phyloP scores from a whole-genome alignment of 2,329 filamentous ascomycete species.

The Zymoseptoria tritici region DNA sequence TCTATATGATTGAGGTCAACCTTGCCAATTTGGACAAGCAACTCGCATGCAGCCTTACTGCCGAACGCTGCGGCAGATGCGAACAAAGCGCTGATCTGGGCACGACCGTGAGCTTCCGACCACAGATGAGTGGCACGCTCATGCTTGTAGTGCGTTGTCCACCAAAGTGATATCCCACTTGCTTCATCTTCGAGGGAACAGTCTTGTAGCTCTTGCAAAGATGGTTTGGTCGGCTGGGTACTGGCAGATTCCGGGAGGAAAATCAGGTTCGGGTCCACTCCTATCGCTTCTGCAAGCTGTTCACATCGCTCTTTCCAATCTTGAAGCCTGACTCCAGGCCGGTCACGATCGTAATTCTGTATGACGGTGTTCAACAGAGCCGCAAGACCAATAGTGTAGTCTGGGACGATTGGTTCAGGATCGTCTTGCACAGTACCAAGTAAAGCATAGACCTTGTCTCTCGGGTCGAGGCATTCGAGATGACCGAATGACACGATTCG shows the following conservation, averaged over 20 bases:
- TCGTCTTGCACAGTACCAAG: neutral
- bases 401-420: neutral
- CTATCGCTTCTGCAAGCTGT: neutral
- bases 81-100: too few relatives aligned
- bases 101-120: too few relatives aligned
- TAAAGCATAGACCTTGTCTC: constrained; percentile 5
- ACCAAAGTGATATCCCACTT: too few relatives aligned
- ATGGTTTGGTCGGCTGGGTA: too few relatives aligned
- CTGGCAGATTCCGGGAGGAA: neutral
- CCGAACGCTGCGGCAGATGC: too few relatives aligned
- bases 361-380: constrained; percentile 2
- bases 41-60: too few relatives aligned
- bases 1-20: too few relatives aligned
- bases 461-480: constrained; percentile 2
- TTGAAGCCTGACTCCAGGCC: neutral
- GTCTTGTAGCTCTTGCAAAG: too few relatives aligned
- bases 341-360: neutral
- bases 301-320: neutral
- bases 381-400: neutral
- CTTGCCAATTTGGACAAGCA: too few relatives aligned
- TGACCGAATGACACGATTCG: neutral
- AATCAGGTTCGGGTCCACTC: neutral
- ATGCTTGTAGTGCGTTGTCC: too few relatives aligned
- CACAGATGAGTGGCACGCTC: too few relatives aligned
- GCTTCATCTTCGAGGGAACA: too few relatives aligned